These are phyloP conservation scores for Pyrus communis DNA, from an alignment of 306 rosid genomes.

Conservation along the genomic window DNA sequence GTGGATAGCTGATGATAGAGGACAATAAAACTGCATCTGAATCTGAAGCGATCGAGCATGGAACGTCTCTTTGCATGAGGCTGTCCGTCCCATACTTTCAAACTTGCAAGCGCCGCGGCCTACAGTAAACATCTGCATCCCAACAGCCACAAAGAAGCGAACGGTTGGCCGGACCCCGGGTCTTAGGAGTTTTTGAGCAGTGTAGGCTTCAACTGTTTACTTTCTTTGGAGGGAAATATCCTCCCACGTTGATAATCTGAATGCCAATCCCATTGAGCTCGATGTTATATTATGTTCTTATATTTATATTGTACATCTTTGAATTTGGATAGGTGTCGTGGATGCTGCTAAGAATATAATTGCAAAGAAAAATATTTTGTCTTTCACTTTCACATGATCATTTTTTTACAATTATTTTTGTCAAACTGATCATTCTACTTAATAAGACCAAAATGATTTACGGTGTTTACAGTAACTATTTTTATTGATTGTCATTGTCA, in stretches of 20 bases:
- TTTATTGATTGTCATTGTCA: too few species aligned
- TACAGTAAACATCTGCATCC: not conserved
- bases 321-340: not conserved
- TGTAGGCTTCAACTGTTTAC: not conserved
- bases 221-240: not conserved
- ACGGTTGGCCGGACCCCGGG: not conserved
- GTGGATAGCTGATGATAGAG: not conserved
- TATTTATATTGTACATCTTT: not conserved
- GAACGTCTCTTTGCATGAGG: not conserved
- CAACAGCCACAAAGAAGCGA: not conserved
- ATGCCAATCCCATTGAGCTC: not conserved
- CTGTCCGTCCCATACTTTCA: not conserved
- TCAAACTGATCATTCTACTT: too few species aligned
- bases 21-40: not conserved
- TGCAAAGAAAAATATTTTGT: not conserved
- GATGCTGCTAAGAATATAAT: not conserved
- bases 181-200: not conserved
- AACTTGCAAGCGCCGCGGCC: not conserved
- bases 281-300: not conserved
- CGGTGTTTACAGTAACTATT: too few species aligned
- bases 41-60: not conserved
- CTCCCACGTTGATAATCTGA: not conserved
- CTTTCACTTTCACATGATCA: not conserved
- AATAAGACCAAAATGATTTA: too few species aligned
- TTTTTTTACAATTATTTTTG: too few species aligned